These are phyloP conservation scores for Penicillium pulvis DNA, from an alignment of 495 filamentous ascomycete genomes.

Conservation along the genomic window DNA sequence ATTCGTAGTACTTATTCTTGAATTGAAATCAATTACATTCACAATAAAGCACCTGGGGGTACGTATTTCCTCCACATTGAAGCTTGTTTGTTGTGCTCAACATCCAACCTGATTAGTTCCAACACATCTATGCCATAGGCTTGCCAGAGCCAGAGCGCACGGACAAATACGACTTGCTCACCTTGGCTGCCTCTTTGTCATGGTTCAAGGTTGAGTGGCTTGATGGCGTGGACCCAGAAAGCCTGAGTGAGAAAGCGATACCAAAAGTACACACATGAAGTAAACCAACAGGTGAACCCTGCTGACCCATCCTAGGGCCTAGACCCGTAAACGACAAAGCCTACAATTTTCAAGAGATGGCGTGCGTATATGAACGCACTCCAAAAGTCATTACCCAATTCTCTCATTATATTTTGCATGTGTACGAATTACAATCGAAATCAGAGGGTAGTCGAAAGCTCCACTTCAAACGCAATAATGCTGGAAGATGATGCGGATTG, in stretches of 20 bases:
- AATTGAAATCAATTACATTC: conserved; percentile 18
- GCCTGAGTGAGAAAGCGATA: conserved; percentile 27
- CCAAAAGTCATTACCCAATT: neutral
- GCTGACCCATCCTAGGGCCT: conserved; percentile 11
- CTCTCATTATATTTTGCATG: no score
- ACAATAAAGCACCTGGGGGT: conserved; percentile 35
- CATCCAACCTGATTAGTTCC: conserved; percentile 21
- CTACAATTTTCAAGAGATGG: conserved; percentile 33
- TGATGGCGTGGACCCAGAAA: conserved; percentile 41
- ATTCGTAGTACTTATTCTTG: neutral
- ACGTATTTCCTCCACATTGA: neutral
- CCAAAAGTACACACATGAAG: conserved; percentile 16
- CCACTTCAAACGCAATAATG: conserved; percentile 52
- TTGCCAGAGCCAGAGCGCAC: conserved; percentile 57
- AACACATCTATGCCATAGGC: conserved; percentile 59
- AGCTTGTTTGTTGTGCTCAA: neutral
- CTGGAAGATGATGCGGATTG: conserved; percentile 62
- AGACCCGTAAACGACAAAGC: conserved; percentile 7
- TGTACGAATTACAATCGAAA: neutral
- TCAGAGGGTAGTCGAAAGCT: conserved; percentile 41
- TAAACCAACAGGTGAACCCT: neutral
- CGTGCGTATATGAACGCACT: conserved; percentile 35
- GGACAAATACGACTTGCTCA: conserved; percentile 64
- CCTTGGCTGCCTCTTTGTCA: conserved; percentile 52
- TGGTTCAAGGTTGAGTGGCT: conserved; percentile 57